These are phyloP conservation scores for Santalum album DNA, from an alignment of 164 flowering plant species.

Conservation along the genomic window DNA sequence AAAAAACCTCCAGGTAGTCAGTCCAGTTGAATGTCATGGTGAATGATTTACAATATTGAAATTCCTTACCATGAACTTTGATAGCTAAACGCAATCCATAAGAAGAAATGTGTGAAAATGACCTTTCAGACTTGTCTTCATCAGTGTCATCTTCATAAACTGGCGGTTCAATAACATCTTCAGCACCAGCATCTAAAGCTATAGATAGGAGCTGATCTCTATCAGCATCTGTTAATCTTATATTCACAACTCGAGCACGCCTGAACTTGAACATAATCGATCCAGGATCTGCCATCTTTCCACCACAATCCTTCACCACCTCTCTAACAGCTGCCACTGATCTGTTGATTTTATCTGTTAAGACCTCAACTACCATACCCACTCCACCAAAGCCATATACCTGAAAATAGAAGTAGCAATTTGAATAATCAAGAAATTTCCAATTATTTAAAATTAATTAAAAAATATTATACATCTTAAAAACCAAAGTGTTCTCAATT, in stretches of 20 bases:
- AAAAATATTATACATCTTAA: not conserved
- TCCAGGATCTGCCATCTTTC: constrained; percentile 97
- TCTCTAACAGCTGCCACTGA: constrained; percentile 79
- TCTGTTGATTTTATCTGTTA: constrained; percentile 82
- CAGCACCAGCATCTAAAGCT: constrained; percentile 95
- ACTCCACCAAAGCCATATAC: constrained; percentile 94
- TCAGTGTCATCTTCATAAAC: constrained; percentile 61
- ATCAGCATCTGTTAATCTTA: constrained; percentile 69
- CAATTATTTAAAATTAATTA: not conserved
- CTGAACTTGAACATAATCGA: constrained; percentile 85
- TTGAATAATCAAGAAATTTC: not conserved
- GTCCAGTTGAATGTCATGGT: no score
- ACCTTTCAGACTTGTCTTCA: constrained; percentile 76
- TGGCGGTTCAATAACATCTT: constrained; percentile 89
- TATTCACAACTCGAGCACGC: constrained; percentile 73
- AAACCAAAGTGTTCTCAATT: not conserved
- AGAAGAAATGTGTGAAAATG: not conserved
- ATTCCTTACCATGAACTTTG: not conserved
- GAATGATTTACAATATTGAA: no score
- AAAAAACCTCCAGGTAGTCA: no score
- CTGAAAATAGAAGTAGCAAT: constrained; percentile 27
- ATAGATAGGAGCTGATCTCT: constrained; percentile 72
- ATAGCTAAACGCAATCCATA: not conserved
- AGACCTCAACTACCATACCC: constrained; percentile 81
- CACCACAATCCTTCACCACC: constrained; percentile 85